Evolutionary conservation across 352 stramenopile species (phyloP), one percentile per base, ranked within the genome.

Genomic region (Phytopythium kandeliae): DNA sequence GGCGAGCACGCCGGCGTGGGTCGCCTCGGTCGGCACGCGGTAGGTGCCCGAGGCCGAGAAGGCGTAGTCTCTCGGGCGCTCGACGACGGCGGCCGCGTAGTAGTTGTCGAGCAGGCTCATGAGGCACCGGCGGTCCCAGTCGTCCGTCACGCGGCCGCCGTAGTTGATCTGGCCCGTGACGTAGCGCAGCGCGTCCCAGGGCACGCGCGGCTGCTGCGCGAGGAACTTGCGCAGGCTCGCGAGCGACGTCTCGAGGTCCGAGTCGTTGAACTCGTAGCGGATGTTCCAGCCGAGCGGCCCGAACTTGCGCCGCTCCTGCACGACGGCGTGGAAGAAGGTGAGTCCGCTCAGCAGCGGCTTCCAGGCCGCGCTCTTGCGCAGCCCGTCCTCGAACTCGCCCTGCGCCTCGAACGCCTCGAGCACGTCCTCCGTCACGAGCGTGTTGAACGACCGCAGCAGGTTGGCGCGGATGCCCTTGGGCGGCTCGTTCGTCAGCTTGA

Each of bases 111-210:
- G 77, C 42, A 98, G 96, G 42, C 78, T 96, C 62, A 95, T 96
- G 24, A 98, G 62, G 60, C 89, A 97, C 4, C 92, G 74, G 12
- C 94, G 72, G 57, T 98, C 93, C 93, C 89, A 97, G 68, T 98
- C 92, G 60, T 98, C 93, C 3, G 93, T 98, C 12, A 98, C 93
- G n/a, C 93, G 81, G 9, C 93, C 93, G 21, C 93, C 93, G 51
- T 98, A 98, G 69, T 98, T 98, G 63, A 98, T 98, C 55, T 98
- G 90, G 3, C 91, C 80, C 0, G 89, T 97, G 13, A 98, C 91
- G 55, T 97, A 98, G 17, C 85, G 76, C 37, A 98, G 67, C 2
- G 93, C 93, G 54, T 97, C 92, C 92, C 92, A 98, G 9, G 93
- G 93, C 12, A 98, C 74, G 15, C 71, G 62, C 6, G 81, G 75